phyloP scores from a whole-genome alignment of 177 flowering plant genomes.

The Tripterygium wilfordii region DNA sequence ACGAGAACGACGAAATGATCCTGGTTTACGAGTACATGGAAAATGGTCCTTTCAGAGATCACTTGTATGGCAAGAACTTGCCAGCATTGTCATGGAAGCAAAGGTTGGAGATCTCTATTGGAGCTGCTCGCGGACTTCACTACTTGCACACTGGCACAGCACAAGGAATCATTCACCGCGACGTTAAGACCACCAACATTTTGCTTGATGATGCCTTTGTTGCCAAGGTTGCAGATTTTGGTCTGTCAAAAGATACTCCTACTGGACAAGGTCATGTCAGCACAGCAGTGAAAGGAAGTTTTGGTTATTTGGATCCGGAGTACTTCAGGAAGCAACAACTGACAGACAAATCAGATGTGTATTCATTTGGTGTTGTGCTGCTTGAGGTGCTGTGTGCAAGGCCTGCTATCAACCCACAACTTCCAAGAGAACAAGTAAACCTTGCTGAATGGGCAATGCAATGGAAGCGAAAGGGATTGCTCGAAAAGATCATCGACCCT shows the following conservation, averaged over 20 bases:
- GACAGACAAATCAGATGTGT: conserved; percentile 61
- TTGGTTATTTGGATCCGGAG: conserved; percentile 59
- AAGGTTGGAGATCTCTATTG: conserved; percentile 53
- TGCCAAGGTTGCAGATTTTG: conserved; percentile 61
- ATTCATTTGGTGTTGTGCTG: conserved; percentile 59
- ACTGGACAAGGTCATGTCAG: conserved; percentile 52
- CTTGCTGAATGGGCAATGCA: conserved; percentile 67
- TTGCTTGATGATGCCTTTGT: conserved; percentile 46
- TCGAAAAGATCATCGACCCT: conserved; percentile 55
- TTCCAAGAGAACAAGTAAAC: conserved; percentile 58
- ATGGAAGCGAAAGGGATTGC: conserved; percentile 46
- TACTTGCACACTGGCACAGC: conserved; percentile 59
- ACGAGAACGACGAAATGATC: conserved; percentile 55
- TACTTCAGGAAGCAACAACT: conserved; percentile 56
- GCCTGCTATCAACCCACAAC: conserved; percentile 47
- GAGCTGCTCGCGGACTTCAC: conserved; percentile 62
- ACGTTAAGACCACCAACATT: conserved; percentile 61
- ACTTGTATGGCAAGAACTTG: conserved; percentile 47
- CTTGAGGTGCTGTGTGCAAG: conserved; percentile 50
- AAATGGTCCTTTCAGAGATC: conserved; percentile 57
- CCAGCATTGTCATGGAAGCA: conserved; percentile 54
- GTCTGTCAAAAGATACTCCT: conserved; percentile 47
- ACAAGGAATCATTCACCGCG: conserved; percentile 58
- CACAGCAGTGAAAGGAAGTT: conserved; percentile 62
- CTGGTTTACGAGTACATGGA: conserved; percentile 61